Evolutionary conservation across 805 yeast genomes (phyloP).

Genomic region (Myxozyma neotropica): DNA sequence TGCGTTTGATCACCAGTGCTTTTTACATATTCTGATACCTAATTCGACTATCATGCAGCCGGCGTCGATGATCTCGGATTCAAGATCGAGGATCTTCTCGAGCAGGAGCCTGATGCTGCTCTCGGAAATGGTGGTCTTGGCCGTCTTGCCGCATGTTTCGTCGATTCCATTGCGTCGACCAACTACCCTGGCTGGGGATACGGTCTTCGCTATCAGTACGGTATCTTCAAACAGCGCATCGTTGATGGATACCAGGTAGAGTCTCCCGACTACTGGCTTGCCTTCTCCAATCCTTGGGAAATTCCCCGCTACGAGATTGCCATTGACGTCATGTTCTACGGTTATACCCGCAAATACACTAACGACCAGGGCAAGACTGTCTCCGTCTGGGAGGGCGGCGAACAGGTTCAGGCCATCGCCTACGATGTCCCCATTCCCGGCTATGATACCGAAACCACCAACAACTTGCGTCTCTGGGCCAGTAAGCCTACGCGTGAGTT

Average conservation of each 20-base stretch:
- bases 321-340: conserved; percentile 88
- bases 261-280: conserved; percentile 92
- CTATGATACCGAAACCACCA: conserved; percentile 70
- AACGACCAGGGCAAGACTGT: conserved; percentile 57
- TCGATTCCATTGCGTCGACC: conserved; percentile 83
- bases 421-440: conserved; percentile 94
- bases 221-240: conserved; percentile 87
- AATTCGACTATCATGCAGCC: conserved; percentile 32
- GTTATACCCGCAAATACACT: conserved; percentile 62
- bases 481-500: conserved; percentile 88
- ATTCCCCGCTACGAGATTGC: conserved; percentile 83
- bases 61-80: conserved; percentile 78
- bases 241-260: conserved; percentile 93
- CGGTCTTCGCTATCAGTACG: conserved; percentile 90
- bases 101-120: conserved; percentile 91
- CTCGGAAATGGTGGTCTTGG: conserved; percentile 96
- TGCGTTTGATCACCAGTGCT: background rate
- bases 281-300: conserved; percentile 91
- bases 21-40: background rate
- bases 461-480: conserved; percentile 87
- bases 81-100: conserved; percentile 79
- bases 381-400: conserved; percentile 84
- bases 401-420: conserved; percentile 85
- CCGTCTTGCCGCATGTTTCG: conserved; percentile 90
- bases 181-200: conserved; percentile 96